A percentile compares a stretch with the other conserved stretches of the same genome.
These are phyloP conservation scores for Laguncularia racemosa DNA, from an alignment of 345 rosid species.

Conservation along the genomic window DNA sequence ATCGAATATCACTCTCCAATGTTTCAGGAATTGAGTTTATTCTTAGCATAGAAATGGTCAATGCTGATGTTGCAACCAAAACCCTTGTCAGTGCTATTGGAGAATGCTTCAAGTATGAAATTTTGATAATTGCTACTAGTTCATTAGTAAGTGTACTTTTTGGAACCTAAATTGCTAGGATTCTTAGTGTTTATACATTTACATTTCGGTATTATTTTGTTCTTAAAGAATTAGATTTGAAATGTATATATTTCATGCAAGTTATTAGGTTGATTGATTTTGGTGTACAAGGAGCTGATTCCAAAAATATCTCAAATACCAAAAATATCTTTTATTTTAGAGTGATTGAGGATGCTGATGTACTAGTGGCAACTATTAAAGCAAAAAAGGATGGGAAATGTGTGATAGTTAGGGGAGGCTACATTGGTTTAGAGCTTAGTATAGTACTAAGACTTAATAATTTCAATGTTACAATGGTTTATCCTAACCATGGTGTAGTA, in stretches of 20 bases:
- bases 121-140: too few relatives aligned
- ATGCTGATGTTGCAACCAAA: slow-evolving; percentile 74
- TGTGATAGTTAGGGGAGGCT: slow-evolving; percentile 95
- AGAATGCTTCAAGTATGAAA: too few relatives aligned
- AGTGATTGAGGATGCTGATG: slow-evolving; percentile 85
- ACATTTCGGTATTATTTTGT: too few relatives aligned
- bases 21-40: slow-evolving; percentile 83
- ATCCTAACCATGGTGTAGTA: slow-evolving; percentile 99
- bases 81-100: slow-evolving; percentile 54
- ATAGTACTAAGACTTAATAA: slow-evolving; percentile 68
- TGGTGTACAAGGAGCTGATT: slow-evolving; percentile 90
- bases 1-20: too few relatives aligned
- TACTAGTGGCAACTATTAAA: slow-evolving; percentile 65
- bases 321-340: slow-evolving; percentile 85
- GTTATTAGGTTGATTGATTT: too few relatives aligned
- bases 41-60: slow-evolving; percentile 82
- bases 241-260: slow-evolving; percentile 23
- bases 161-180: too few relatives aligned
- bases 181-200: too few relatives aligned
- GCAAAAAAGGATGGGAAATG: slow-evolving; percentile 81
- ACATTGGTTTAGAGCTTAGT: slow-evolving; percentile 94
- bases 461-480: slow-evolving; percentile 87
- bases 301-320: too few relatives aligned
- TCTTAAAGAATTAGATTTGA: background rate
- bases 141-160: too few relatives aligned